Evolutionary conservation across 495 filamentous ascomycete genomes (phyloP), one percentile per base, ranked within the genome.

Genomic region (Bathelium albidoporum): DNA sequence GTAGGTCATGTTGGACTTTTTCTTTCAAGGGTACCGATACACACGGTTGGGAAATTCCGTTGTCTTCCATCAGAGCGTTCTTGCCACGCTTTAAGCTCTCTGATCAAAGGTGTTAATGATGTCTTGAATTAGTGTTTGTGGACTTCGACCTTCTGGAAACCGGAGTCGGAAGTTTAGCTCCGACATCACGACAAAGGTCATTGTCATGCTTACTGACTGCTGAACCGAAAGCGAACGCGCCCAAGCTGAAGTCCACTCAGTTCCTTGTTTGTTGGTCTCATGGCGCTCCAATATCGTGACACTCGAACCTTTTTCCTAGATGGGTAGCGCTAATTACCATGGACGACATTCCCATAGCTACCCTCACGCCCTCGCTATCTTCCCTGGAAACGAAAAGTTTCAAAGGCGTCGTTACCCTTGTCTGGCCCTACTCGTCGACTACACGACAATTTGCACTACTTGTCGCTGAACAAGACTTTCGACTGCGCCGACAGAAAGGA

Each of bases 351-450:
- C 2, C 49, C 2, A 55, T 55, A 9, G 49, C 49, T 28, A 28
- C 49, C 20, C 49, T 55, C 10, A 16, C 2, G 1, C 49, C 49
- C 10, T 55, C 49, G 29, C 29, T 55, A 55, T 24, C 49, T 1
- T 55, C 49, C 20, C 22, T 16, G 16, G 49, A 55, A 5, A 29
- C 49, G 24, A 55, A 55, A 24, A 55, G n/a, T 24, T 55, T 55
- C 16, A 55, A 55, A 59, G 91, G 86, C 16, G 79, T 90, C 1
- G 85, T 96, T 36, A 89, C 88, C 4, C 84, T 98, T 20, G 83
- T 91, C 53, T 97, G 94, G 93, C 94, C 94, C 0, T 98, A 89
- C 73, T 95, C 88, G 36, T 86, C 85, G 5, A 87, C 89, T 16
- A 86, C 81, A 7, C 79, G 80, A 43, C 85, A 84, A 11, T 76